A percentile compares a stretch with the other conserved stretches of the same genome.
Evolutionary conservation across 2,329 filamentous ascomycete genomes (phyloP).

Genomic region (Microascus cirrosus): DNA sequence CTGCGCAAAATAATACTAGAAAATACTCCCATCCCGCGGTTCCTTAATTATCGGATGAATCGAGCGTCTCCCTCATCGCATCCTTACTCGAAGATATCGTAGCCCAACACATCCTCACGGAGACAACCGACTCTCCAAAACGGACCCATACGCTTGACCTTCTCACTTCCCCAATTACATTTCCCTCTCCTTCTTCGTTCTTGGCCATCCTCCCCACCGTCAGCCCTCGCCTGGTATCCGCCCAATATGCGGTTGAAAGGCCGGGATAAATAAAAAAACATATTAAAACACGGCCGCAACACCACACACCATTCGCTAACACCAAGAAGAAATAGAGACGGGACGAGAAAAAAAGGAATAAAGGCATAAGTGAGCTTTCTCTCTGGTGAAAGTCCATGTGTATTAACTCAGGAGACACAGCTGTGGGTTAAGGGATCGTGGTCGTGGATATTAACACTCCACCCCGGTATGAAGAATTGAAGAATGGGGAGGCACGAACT

Average conservation of each 20-base stretch:
- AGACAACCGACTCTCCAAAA: too few species aligned
- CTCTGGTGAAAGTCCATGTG: too few species aligned
- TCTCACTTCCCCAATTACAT: not conserved
- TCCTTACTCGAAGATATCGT: too few species aligned
- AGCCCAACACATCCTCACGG: too few species aligned
- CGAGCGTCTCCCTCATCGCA: too few species aligned
- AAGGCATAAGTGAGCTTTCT: not conserved
- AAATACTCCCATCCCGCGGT: too few species aligned
- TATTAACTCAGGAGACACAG: too few species aligned
- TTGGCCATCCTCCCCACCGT: not conserved
- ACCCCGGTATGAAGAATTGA: not conserved
- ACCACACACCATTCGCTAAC: too few species aligned
- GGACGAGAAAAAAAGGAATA: not conserved
- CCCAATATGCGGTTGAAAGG: constrained; percentile 31
- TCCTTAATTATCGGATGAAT: too few species aligned
- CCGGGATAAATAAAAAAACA: constrained; percentile 28
- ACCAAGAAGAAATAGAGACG: not conserved
- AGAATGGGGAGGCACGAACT: not conserved
- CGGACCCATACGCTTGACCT: too few species aligned
- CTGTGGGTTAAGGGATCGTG: too few species aligned
- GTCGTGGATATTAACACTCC: not conserved
- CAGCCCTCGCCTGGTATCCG: not conserved
- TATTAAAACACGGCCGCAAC: constrained; percentile 18
- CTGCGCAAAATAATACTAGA: too few species aligned
- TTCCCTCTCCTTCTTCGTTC: not conserved